Conservation (phyloP, 352 stramenopile species). For the Blastocystis sp. region DNA sequence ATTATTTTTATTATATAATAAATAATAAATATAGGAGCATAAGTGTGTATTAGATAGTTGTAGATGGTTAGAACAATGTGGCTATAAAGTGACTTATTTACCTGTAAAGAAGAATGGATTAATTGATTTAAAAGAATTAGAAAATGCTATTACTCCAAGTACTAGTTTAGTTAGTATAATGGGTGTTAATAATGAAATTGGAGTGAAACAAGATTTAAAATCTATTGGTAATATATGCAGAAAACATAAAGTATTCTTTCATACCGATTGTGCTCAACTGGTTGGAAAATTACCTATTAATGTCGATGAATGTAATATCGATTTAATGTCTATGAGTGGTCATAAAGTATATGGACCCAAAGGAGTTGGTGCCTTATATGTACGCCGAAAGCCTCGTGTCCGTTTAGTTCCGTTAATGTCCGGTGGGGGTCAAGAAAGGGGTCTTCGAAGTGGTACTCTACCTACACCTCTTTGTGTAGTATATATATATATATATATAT, state of each 20-base stretch:
- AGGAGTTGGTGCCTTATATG: constrained; percentile 86
- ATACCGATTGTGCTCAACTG: constrained; percentile 96
- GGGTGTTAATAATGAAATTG: constrained; percentile 99
- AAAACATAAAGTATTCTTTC: constrained; percentile 81
- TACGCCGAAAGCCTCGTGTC: constrained; percentile 73
- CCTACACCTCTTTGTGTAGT: constrained; percentile 57
- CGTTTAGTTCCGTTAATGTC: constrained; percentile 87
- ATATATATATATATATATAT: no score
- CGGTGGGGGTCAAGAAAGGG: constrained; percentile 87
- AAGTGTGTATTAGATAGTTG: constrained; percentile 95
- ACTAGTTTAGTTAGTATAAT: constrained; percentile 91
- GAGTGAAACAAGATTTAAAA: constrained; percentile 83
- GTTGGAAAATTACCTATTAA: constrained; percentile 82
- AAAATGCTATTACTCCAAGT: constrained; percentile 70
- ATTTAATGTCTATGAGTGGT: constrained; percentile 87
- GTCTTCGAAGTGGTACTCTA: constrained; percentile 71
- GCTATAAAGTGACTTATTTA: constrained; percentile 92
- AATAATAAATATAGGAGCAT: constrained; percentile 54
- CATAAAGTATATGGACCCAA: constrained; percentile 99
- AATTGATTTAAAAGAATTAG: constrained; percentile 75
- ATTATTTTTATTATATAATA: no score
- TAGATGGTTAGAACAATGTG: constrained; percentile 75
- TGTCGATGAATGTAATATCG: constrained; percentile 91
- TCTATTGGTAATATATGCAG: constrained; percentile 78
- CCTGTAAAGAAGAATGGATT: constrained; percentile 72